Percentiles rank a stretch among this genome's conserved stretches.
Evolutionary conservation across 768 basidiomycete species (phyloP).

Genomic region (Peribolospora baueri): DNA sequence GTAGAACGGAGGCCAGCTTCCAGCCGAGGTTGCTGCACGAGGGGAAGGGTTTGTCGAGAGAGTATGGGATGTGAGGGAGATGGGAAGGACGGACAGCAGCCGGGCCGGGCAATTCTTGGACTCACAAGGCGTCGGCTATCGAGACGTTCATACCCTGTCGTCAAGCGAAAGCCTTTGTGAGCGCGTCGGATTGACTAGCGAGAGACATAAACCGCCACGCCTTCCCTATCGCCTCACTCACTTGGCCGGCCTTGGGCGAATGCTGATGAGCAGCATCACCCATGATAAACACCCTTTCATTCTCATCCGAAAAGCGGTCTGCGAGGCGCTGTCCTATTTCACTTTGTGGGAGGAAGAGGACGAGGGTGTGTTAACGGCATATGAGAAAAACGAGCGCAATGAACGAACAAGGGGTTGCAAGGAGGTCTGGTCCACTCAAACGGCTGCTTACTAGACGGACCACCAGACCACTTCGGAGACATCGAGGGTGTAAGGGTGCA

Average conservation of each 20-base stretch:
- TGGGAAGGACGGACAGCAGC: too few relatives aligned
- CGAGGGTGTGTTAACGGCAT: too few relatives aligned
- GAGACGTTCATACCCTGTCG: conserved; percentile 10
- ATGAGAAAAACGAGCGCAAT: not conserved
- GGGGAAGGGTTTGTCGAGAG: too few relatives aligned
- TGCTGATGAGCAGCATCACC: conserved; percentile 8
- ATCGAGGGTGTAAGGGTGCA: too few relatives aligned
- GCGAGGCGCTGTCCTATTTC: conserved; percentile 7
- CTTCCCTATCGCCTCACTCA: not conserved
- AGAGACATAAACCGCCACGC: not conserved
- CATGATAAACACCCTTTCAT: conserved; percentile 5
- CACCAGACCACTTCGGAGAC: too few relatives aligned
- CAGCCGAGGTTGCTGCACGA: conserved; percentile 32
- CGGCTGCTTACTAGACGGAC: too few relatives aligned
- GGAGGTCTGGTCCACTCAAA: too few relatives aligned
- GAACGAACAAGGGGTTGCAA: not conserved
- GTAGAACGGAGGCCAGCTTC: conserved; percentile 36
- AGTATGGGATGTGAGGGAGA: too few relatives aligned
- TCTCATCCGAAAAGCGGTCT: not conserved
- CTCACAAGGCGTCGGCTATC: conserved; percentile 39
- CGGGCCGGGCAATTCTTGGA: too few relatives aligned
- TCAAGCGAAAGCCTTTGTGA: conserved; percentile 11
- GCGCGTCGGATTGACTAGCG: not conserved
- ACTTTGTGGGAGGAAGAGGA: not conserved
- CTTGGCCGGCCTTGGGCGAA: conserved; percentile 5